Conservation (phyloP, 306 rosid genomes). For the Acacia acuminata region DNA sequence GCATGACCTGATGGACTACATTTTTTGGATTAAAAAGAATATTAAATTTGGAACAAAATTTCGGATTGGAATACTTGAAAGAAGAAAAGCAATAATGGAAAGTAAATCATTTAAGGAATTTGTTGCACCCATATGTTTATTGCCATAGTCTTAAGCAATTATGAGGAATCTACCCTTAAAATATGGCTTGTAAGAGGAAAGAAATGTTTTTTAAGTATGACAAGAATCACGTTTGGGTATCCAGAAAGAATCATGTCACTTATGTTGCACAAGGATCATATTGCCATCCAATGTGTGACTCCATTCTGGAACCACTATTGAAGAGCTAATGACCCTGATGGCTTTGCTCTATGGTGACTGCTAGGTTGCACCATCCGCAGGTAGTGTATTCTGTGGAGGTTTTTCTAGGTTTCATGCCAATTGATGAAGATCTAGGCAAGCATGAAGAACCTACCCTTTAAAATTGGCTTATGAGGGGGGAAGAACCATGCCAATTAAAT, state of each 20-base stretch:
- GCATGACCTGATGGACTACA: neutral
- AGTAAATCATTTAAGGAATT: neutral
- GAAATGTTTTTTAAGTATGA: neutral
- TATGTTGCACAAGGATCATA: neutral
- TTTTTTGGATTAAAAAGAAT: neutral
- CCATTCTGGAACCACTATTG: neutral
- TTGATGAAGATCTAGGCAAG: neutral
- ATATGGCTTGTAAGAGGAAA: neutral
- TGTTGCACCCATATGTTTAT: neutral
- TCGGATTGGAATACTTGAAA: neutral
- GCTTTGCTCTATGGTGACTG: neutral
- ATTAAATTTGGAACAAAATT: neutral
- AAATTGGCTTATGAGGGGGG: neutral
- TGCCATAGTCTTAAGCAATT: neutral
- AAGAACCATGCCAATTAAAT: neutral
- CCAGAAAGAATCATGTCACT: neutral
- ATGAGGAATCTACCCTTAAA: neutral
- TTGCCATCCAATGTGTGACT: neutral
- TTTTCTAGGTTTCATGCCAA: neutral
- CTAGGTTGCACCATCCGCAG: neutral
- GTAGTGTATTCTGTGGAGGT: neutral
- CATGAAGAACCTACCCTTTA: neutral
- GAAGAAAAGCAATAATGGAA: neutral
- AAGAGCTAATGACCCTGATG: neutral
- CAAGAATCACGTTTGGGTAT: neutral